A percentile compares a stretch with the other conserved stretches of the same genome.
phyloP scores from a whole-genome alignment of 306 rosid genomes.

The Rosa rugosa region DNA sequence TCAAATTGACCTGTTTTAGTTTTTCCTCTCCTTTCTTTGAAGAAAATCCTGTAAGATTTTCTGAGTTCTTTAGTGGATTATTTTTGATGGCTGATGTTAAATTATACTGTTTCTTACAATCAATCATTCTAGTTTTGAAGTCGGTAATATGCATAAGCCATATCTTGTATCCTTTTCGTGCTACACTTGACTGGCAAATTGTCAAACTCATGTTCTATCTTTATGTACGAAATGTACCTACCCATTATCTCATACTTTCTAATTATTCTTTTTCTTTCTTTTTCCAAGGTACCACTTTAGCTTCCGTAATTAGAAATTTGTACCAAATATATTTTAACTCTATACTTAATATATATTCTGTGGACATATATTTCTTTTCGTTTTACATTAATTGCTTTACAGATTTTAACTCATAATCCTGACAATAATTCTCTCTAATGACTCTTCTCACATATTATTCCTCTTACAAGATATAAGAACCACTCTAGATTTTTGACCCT shows the following conservation, averaged over 20 bases:
- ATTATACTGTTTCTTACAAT: neutral
- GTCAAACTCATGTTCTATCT: constrained; percentile 6
- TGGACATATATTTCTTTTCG: too few relatives aligned
- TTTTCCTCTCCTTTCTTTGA: neutral
- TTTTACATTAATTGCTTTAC: too few relatives aligned
- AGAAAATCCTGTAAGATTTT: neutral
- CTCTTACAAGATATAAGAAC: too few relatives aligned
- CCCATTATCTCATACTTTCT: neutral
- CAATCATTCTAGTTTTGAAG: constrained; percentile 6
- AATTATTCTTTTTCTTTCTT: neutral
- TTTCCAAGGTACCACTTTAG: neutral
- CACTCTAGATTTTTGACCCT: too few relatives aligned
- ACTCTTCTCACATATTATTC: neutral
- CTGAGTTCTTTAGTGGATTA: neutral
- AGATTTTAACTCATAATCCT: too few relatives aligned
- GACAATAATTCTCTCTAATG: neutral
- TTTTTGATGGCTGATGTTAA: neutral
- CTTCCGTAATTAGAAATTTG: neutral
- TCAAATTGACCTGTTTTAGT: neutral
- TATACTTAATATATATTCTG: neutral
- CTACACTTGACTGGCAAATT: neutral
- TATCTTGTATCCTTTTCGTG: neutral
- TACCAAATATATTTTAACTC: neutral
- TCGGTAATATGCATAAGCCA: neutral
- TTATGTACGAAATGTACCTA: neutral